Base-by-base conservation (phyloP, 768 basidiomycete genomes). In the Candolleomyces eurysporus region DNA sequence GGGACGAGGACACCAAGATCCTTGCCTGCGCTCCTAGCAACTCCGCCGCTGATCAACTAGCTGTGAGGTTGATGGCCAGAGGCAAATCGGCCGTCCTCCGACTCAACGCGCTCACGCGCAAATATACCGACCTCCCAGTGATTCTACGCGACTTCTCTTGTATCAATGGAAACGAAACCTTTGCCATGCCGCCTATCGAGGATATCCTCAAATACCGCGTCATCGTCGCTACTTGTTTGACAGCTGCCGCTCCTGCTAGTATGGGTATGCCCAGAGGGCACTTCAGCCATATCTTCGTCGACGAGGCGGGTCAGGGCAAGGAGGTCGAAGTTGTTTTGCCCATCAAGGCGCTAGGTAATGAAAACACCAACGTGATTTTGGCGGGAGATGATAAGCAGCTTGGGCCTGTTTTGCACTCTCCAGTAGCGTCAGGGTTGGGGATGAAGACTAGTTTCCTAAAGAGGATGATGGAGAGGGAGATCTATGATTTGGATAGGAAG, bases 21-120 rank as follows among this genome's bases (percentile, higher is more conserved):
- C 77, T 90, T 2, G 87, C 83, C 0, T 88, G 87, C 63, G 86
- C 88, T 0, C 88, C 88, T 0, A 87, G 81, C 71, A 89, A 89
- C 70, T 84, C 84, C 2, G 87, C 87, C 0, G 87, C 86, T 2
- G 87, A 89, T 62, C 69, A 84, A n/a, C 75, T 88, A 19, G 79
- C 84, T 1, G 65, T 73, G 26, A 75, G 79, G 13, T 75, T 89
- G 2, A 58, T 60, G 2, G 59, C 64, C 3, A 74, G 83, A 10
- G 73, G 75, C 26, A 62, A 65, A 0, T 66, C 67, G 0, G 65
- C 79, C 48, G 66, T 88, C 30, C 84, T 87, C 68, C 76, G 87
- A 3, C 73, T 87, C 21, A 82, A 87, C 60, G 76, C 87, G 0
- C 72, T 79, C 9, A 78, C 81, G 6, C 78, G 85, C 1, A 71